phyloP scores from a whole-genome alignment of 202 grass and related monocot species.

The Schoenoplectus triqueter region DNA sequence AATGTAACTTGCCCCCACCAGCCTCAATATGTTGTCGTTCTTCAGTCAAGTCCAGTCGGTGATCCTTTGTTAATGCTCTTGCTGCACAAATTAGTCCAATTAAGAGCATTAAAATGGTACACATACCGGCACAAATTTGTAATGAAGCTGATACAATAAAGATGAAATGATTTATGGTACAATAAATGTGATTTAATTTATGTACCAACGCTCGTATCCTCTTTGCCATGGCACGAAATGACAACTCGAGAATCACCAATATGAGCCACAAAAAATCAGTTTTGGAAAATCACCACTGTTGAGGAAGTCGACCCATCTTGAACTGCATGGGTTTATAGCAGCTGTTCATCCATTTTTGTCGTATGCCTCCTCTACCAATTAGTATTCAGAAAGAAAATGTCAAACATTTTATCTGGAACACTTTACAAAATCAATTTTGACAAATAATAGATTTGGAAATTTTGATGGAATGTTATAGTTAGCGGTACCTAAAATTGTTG shows the following conservation, averaged over 20 bases:
- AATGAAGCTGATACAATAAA: background rate
- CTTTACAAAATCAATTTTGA: conserved; percentile 5
- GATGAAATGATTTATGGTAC: conserved; percentile 1
- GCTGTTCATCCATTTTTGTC: conserved; percentile 26
- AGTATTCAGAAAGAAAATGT: conserved; percentile 22
- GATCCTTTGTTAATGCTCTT: conserved; percentile 38
- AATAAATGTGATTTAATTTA: conserved; percentile 10
- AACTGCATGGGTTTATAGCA: background rate
- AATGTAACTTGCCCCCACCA: conserved; percentile 33
- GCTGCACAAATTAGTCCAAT: conserved; percentile 34
- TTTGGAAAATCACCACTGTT: conserved; percentile 19
- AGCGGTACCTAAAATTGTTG: conserved; percentile 34
- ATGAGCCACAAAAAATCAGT: conserved; percentile 31
- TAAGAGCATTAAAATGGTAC: background rate
- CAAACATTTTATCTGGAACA: background rate
- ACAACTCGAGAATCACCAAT: conserved; percentile 38
- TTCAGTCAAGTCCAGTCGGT: conserved; percentile 27
- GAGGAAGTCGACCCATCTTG: conserved; percentile 33
- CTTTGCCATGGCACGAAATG: conserved; percentile 6
- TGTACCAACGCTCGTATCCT: conserved; percentile 15
- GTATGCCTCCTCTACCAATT: conserved; percentile 30
- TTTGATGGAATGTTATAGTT: background rate
- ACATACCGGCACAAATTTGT: background rate
- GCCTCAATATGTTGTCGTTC: conserved; percentile 31
- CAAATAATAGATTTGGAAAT: background rate